Evolutionary conservation across 257 asterid genomes (phyloP), one percentile per base, ranked within the genome.

Genomic region (Nicotiana tomentosiformis): DNA sequence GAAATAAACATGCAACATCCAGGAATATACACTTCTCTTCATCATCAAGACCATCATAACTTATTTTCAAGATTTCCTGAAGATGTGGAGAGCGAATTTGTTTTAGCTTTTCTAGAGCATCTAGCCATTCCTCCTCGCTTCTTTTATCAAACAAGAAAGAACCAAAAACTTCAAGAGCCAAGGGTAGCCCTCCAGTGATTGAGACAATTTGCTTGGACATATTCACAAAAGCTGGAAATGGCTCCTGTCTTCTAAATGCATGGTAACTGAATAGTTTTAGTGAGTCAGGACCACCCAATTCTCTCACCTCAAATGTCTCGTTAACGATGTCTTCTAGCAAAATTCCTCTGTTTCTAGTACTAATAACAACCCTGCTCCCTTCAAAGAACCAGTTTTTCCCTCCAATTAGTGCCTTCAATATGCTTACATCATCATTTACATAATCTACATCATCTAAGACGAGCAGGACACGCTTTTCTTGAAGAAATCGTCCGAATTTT

Each of bases 111-210:
- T 49, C 74, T 32, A 69, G 56, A 49, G 85, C 84, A 82, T 84
- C 87, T 18, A 55, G 12, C 89, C 89, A 87, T 53, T 84, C 86
- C 26, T 78, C 61, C 80, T 56, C 60, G 16, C 80, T 55, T 69
- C 86, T 77, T 82, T 84, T 87, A 39, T 82, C 81, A 57, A 69
- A 82, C 82, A 87, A 69, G 66, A 57, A 84, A 30, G 89, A 87
- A 39, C 87, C 89, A 77, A 87, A 84, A 46, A 85, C 86, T 85
- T 87, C 85, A 7, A 87, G 90, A 49, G 90, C 88, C 85, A 87
- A 83, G 1, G 90, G 90, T 66, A 87, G 66, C 39, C 83, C 83
- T 55, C 86, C 86, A 7, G 86, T 84, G n/a, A 80, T 8, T 3
- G 66, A 62, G 58, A 87, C 88, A 84, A 87, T 66, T 49, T 66